phyloP scores from a whole-genome alignment of 176 grass and related monocot genomes.

The Paspalum notatum region DNA sequence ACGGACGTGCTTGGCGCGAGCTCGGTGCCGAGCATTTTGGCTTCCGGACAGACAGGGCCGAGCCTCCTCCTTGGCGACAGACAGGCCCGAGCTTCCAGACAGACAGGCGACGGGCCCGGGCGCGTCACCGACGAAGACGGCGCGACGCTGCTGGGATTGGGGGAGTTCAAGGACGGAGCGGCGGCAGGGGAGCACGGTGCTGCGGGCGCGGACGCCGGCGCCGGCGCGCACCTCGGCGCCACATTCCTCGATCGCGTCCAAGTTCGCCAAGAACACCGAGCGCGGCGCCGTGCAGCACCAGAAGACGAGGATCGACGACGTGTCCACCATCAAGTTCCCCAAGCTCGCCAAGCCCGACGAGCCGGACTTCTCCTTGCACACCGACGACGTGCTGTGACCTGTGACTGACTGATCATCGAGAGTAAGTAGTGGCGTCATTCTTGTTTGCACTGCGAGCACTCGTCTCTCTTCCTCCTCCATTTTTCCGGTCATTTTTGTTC shows the following conservation, averaged over 20 bases:
- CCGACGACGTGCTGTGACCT: conserved; percentile 56
- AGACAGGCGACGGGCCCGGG: neutral
- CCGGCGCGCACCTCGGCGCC: conserved; percentile 45
- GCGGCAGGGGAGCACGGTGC: too few species aligned
- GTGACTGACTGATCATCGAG: neutral
- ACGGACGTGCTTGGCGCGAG: too few species aligned
- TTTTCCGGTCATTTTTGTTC: too few species aligned
- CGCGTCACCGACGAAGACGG: neutral
- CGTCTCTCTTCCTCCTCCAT: too few species aligned
- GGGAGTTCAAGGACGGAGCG: conserved; percentile 17
- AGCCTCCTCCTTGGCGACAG: too few species aligned
- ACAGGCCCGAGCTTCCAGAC: too few species aligned
- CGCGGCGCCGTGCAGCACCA: conserved; percentile 41
- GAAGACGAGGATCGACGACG: conserved; percentile 46
- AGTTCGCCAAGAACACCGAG: conserved; percentile 87
- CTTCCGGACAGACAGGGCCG: too few species aligned
- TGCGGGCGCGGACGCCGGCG: neutral
- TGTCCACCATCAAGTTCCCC: conserved; percentile 65
- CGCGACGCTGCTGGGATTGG: conserved; percentile 27
- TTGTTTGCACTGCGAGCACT: too few species aligned
- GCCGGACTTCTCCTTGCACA: conserved; percentile 74
- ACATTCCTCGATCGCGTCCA: conserved; percentile 83
- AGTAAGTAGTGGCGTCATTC: neutral
- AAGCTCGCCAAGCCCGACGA: conserved; percentile 89
- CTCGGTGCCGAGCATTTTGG: too few species aligned